A percentile compares a stretch with the other conserved stretches of the same genome.
Evolutionary conservation across 495 filamentous ascomycete species (phyloP).

Genomic region (Copromyces sp.): DNA sequence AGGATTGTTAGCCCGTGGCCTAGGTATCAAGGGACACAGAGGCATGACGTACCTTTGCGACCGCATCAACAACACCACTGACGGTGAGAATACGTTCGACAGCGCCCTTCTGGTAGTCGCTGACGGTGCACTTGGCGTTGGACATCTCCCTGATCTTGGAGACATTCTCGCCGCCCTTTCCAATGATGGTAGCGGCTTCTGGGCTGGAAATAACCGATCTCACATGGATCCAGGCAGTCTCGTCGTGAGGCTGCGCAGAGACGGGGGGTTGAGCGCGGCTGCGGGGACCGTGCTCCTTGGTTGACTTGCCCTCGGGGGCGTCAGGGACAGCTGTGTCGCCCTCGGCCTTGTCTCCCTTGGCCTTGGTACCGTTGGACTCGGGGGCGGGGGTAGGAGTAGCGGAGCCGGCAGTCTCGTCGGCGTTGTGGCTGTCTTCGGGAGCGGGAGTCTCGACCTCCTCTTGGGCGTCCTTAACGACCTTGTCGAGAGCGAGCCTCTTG

Average conservation of each 20-base stretch:
- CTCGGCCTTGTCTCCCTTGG: slow-evolving; percentile 46
- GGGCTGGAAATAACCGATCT: slow-evolving; percentile 92
- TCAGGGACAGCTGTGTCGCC: slow-evolving; percentile 64
- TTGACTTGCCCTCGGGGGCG: slow-evolving; percentile 39
- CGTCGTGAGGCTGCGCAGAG: slow-evolving; percentile 49
- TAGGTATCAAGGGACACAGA: neutral
- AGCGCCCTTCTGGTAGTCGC: slow-evolving; percentile 92
- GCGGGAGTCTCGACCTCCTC: slow-evolving; percentile 24
- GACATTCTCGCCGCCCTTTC: slow-evolving; percentile 97
- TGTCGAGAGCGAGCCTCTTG: slow-evolving; percentile 92
- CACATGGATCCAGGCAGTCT: slow-evolving; percentile 93
- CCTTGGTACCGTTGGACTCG: slow-evolving; percentile 33
- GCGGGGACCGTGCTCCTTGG: slow-evolving; percentile 7
- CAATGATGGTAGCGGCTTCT: slow-evolving; percentile 95
- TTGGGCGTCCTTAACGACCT: slow-evolving; percentile 54
- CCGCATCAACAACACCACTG: slow-evolving; percentile 87
- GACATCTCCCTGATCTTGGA: slow-evolving; percentile 86
- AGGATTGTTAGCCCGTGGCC: slow-evolving; percentile 6
- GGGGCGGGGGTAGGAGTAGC: slow-evolving; percentile 2
- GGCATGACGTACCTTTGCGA: slow-evolving; percentile 68
- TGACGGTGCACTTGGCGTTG: slow-evolving; percentile 94
- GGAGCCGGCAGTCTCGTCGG: neutral
- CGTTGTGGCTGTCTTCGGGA: slow-evolving; percentile 11
- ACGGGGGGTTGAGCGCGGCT: slow-evolving; percentile 38
- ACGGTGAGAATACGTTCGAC: slow-evolving; percentile 96